Conservation (phyloP, 208 protist genomes). For the Crithidia expoeki region DNA sequence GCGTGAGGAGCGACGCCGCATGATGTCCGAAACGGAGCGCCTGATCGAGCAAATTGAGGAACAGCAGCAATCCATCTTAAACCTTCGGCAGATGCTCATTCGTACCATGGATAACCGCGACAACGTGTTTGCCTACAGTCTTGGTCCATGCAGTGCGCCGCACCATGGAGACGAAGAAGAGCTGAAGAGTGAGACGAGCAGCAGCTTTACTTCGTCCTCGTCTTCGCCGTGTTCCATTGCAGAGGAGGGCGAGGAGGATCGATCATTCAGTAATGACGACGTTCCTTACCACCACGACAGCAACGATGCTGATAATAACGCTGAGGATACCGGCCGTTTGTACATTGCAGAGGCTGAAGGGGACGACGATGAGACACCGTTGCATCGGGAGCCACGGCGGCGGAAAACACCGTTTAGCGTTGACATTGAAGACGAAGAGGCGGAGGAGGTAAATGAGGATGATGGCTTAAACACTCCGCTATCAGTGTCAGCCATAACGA, state of each 20-base stretch:
- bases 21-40: slow-evolving; percentile 67
- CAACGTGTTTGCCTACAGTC: slow-evolving; percentile 25
- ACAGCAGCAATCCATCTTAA: slow-evolving; percentile 85
- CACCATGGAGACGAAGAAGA: slow-evolving; percentile 8
- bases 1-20: slow-evolving; percentile 69
- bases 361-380: neutral
- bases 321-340: neutral
- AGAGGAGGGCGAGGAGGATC: slow-evolving; percentile 16
- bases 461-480: neutral
- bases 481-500: neutral
- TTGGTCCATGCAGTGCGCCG: slow-evolving; percentile 24
- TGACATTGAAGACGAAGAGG: neutral
- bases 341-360: neutral
- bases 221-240: slow-evolving; percentile 17
- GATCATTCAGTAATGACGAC: neutral
- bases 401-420: neutral
- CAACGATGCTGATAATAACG: neutral
- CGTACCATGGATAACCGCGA: slow-evolving; percentile 61
- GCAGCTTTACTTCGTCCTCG: slow-evolving; percentile 10
- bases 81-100: slow-evolving; percentile 82
- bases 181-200: slow-evolving; percentile 7
- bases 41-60: slow-evolving; percentile 79
- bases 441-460: neutral
- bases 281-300: neutral
- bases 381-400: neutral